Base-by-base conservation (phyloP, 371 early-diverging fungal genomes). In the Coemansia sp. region DNA sequence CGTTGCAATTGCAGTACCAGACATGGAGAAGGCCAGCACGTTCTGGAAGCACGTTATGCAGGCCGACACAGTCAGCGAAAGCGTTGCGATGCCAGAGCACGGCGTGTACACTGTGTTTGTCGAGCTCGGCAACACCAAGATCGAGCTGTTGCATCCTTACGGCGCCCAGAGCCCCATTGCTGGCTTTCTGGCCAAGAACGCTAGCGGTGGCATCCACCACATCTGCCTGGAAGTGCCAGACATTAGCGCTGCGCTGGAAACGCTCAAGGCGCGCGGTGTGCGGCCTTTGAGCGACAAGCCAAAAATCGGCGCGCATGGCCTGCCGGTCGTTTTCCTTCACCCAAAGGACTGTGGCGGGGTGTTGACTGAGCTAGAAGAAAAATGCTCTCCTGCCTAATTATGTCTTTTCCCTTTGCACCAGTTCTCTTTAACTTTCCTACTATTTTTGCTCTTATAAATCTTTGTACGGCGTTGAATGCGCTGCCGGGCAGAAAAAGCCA, bases 311-410 rank as follows among this genome's bases (percentile, higher is more conserved):
- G 92, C 91, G 2, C 92, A 91, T 64, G 86, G 87, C 6, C 86
- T 89, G 66, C 91, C 89, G 1, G 92, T 91, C 16, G 86, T 91
- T 42, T 92, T 92, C 55, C 72, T 92, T 67, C 92, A 92, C 65
- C 93, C 93, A 52, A 91, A 91, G 75, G 91, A 91, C 71, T 91
- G 91, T 58, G 87, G 89, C 64, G 92, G 92, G 9, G 89, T 91
- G 3, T 82, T 93, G 69, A 88, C 91, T 14, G 91, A 91, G 78
- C 81, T 91, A 23, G 90, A 90, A 59, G 64, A 79, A 23, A 39
- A 53, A 25, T 30, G 55, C n/a, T 5, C 25, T 12, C 9, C 16
- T 25, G 21, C 51, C 59, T 16, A 37, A 11, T 21, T 44, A 30
- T 48, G 52, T 33, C 18, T 23, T 39, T 37, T 56, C 33, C 25